Percentiles rank a stretch among this genome's conserved stretches.
Evolutionary conservation across 345 rosid species (phyloP).

Genomic region (Kernera saxatilis): DNA sequence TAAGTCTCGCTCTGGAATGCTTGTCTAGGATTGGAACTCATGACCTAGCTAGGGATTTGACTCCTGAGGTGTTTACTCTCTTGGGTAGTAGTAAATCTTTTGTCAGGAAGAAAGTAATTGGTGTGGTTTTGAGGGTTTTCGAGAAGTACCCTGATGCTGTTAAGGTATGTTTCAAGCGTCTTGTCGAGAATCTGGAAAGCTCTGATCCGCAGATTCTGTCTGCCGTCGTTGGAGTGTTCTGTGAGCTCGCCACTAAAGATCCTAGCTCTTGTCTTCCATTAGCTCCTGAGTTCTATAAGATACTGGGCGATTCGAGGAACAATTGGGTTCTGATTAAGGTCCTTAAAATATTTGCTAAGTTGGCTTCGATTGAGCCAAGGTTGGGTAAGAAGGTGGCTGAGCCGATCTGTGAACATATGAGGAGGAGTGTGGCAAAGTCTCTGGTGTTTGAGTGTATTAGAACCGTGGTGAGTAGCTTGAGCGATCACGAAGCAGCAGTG

Average conservation of each 20-base stretch:
- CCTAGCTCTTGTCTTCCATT: slow-evolving; percentile 72
- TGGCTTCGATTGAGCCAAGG: slow-evolving; percentile 80
- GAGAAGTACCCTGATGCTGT: slow-evolving; percentile 85
- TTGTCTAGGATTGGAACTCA: slow-evolving; percentile 62
- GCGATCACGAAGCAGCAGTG: slow-evolving; percentile 81
- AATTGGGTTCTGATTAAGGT: slow-evolving; percentile 90
- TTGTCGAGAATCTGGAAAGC: slow-evolving; percentile 81
- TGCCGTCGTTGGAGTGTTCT: slow-evolving; percentile 72
- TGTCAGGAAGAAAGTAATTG: slow-evolving; percentile 67
- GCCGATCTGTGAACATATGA: slow-evolving; percentile 81
- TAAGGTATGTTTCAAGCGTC: slow-evolving; percentile 75
- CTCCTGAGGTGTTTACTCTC: slow-evolving; percentile 68
- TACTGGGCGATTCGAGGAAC: slow-evolving; percentile 76
- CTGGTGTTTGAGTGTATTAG: slow-evolving; percentile 81
- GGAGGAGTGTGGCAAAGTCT: slow-evolving; percentile 79
- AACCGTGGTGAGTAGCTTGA: slow-evolving; percentile 69
- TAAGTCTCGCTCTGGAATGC: slow-evolving; percentile 76
- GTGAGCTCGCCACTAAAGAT: slow-evolving; percentile 67
- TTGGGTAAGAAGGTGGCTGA: slow-evolving; percentile 73
- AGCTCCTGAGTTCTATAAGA: slow-evolving; percentile 78
- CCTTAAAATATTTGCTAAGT: slow-evolving; percentile 66
- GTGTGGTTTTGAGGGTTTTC: slow-evolving; percentile 65
- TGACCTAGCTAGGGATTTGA: slow-evolving; percentile 83
- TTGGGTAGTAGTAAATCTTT: slow-evolving; percentile 55
- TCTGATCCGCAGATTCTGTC: slow-evolving; percentile 56